Conservation (phyloP, 306 rosid species). For the Dalbergia oliveri region DNA sequence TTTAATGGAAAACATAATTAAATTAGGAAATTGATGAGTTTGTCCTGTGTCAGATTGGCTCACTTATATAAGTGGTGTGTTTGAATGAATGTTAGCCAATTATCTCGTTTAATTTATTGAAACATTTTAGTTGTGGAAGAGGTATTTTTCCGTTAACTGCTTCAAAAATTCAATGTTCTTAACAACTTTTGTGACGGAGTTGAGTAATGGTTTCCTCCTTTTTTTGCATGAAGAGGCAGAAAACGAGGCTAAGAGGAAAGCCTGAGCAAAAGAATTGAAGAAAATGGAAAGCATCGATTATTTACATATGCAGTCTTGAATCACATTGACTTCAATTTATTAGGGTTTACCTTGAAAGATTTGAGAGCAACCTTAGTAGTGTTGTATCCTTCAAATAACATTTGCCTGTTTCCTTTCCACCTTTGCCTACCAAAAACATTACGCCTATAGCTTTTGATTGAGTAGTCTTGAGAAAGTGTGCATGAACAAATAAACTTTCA, state of each 20-base stretch:
- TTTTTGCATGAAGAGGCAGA: constrained; percentile 71
- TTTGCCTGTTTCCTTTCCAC: constrained; percentile 13
- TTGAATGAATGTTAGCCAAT: too few species aligned
- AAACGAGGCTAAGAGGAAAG: constrained; percentile 95
- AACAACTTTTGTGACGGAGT: neutral
- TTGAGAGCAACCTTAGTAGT: constrained; percentile 5
- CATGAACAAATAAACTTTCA: constrained; percentile 17
- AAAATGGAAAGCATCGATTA: constrained; percentile 17
- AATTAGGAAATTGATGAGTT: neutral
- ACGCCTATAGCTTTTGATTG: constrained; percentile 18
- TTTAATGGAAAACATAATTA: neutral
- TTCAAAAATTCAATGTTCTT: neutral
- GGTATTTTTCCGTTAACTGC: neutral
- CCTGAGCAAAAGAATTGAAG: constrained; percentile 88
- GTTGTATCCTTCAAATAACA: neutral
- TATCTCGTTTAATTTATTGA: neutral
- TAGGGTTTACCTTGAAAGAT: neutral
- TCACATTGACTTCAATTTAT: constrained; percentile 22
- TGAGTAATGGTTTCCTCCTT: constrained; percentile 31
- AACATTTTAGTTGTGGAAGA: neutral
- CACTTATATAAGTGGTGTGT: neutral
- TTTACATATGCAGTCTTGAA: neutral
- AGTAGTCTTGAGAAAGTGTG: constrained; percentile 33
- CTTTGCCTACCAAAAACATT: constrained; percentile 1
- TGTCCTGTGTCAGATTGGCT: neutral